phyloP scores from a whole-genome alignment of 2,329 filamentous ascomycete species.

The Sporothrix brasiliensis region DNA sequence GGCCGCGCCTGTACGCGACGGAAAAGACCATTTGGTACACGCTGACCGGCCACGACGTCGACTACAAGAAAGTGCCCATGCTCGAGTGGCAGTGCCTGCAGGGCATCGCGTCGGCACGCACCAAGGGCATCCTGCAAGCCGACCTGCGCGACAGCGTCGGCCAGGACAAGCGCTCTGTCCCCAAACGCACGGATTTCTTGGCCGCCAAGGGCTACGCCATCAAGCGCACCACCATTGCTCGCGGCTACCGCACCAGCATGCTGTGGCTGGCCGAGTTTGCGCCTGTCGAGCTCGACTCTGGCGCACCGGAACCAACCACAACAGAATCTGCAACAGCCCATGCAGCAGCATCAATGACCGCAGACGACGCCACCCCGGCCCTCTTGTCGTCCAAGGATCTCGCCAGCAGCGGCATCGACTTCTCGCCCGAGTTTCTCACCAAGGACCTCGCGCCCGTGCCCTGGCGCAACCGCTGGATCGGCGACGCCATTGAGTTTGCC shows the following conservation, averaged over 20 bases:
- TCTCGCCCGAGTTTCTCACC: constrained; percentile 42
- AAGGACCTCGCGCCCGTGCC: constrained; percentile 57
- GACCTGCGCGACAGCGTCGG: constrained; percentile 60
- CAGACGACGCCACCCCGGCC: background rate
- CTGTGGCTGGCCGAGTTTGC: constrained; percentile 62
- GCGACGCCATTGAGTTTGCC: constrained; percentile 60
- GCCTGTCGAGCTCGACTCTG: constrained; percentile 48
- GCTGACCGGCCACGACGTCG: constrained; percentile 61
- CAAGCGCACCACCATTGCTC: constrained; percentile 62
- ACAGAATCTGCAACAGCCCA: too few relatives aligned
- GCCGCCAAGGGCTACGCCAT: constrained; percentile 64
- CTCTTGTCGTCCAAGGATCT: background rate
- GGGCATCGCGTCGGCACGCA: constrained; percentile 58
- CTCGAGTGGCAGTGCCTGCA: constrained; percentile 63
- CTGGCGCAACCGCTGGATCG: constrained; percentile 60
- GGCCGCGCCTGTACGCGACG: constrained; percentile 52
- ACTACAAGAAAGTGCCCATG: constrained; percentile 60
- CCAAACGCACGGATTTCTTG: constrained; percentile 62
- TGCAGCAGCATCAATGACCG: background rate
- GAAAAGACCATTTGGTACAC: constrained; percentile 63
- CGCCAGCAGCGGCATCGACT: constrained; percentile 38
- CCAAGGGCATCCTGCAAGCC: constrained; percentile 62
- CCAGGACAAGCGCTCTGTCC: constrained; percentile 66
- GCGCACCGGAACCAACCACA: constrained; percentile 21
- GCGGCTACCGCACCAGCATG: constrained; percentile 64